Evolutionary conservation across 352 stramenopile species (phyloP).

Genomic region (Thalassiosira mediterranea): DNA sequence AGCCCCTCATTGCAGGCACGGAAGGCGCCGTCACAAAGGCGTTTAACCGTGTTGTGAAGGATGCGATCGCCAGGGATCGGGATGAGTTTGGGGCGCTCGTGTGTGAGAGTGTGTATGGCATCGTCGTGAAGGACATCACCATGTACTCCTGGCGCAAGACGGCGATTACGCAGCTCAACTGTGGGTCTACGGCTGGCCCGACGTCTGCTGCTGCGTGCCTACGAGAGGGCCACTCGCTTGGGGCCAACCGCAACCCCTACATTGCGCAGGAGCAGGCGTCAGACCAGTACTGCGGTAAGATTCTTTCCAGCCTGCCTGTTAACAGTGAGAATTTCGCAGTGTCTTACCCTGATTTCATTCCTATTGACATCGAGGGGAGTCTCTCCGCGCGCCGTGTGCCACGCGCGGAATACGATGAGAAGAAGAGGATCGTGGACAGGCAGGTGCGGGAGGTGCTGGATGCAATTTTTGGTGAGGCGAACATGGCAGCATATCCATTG

Average conservation of each 20-base stretch:
- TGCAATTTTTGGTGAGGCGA: slow-evolving; percentile 26
- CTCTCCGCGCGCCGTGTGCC: slow-evolving; percentile 6
- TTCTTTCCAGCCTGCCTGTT: slow-evolving; percentile 15
- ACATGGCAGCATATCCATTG: not conserved
- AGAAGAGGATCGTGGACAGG: slow-evolving; percentile 10
- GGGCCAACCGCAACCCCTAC: slow-evolving; percentile 12
- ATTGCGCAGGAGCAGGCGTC: slow-evolving; percentile 37
- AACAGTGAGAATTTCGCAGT: slow-evolving; percentile 24
- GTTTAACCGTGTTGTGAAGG: slow-evolving; percentile 10
- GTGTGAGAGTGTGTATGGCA: slow-evolving; percentile 12
- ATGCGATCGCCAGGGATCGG: slow-evolving; percentile 2
- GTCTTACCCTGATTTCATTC: slow-evolving; percentile 30
- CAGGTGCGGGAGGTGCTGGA: slow-evolving; percentile 1
- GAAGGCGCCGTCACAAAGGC: not conserved
- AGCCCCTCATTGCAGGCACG: slow-evolving; percentile 7
- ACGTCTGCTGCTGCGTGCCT: slow-evolving; percentile 20
- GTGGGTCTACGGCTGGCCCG: slow-evolving; percentile 22
- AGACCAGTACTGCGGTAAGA: slow-evolving; percentile 24
- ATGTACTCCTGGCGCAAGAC: slow-evolving; percentile 24
- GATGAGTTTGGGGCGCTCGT: not conserved
- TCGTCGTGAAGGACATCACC: slow-evolving; percentile 15
- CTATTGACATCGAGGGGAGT: slow-evolving; percentile 23
- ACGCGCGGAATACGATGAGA: not conserved
- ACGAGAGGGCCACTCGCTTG: slow-evolving; percentile 19
- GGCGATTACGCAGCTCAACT: slow-evolving; percentile 23